phyloP scores from a whole-genome alignment of 768 basidiomycete genomes.

The Podaxis sp. region DNA sequence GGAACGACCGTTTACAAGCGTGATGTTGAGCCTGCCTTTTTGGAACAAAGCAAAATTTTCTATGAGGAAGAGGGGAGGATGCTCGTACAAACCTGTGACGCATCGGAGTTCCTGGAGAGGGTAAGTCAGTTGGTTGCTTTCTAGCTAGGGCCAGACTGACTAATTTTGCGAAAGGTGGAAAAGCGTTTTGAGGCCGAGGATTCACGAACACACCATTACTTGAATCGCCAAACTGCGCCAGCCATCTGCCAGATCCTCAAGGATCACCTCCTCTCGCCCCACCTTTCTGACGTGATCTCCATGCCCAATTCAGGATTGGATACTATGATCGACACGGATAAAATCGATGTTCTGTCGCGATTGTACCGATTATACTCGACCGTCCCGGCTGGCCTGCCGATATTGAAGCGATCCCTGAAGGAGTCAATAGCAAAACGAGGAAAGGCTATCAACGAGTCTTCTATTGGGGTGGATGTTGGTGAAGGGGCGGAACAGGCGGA shows the following conservation, averaged over 20 bases:
- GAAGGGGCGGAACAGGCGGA: conserved; percentile 28
- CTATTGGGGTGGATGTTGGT: conserved; percentile 35
- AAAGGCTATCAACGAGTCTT: conserved; percentile 69
- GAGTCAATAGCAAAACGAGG: conserved; percentile 72
- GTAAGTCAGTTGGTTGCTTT: conserved; percentile 39
- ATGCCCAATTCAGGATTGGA: conserved; percentile 86
- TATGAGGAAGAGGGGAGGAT: conserved; percentile 72
- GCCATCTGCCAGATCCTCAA: conserved; percentile 76
- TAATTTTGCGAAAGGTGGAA: conserved; percentile 56
- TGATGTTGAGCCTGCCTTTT: conserved; percentile 78
- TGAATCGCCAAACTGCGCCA: conserved; percentile 66
- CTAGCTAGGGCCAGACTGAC: not conserved
- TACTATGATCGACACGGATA: conserved; percentile 80
- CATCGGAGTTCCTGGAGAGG: conserved; percentile 73
- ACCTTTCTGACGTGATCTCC: conserved; percentile 68
- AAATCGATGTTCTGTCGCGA: conserved; percentile 69
- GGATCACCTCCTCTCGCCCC: conserved; percentile 69
- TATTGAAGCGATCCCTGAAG: conserved; percentile 63
- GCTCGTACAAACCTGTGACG: conserved; percentile 71
- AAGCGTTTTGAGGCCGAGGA: conserved; percentile 78
- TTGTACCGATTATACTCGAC: conserved; percentile 72
- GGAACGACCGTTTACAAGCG: conserved; percentile 69
- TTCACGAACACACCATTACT: conserved; percentile 79
- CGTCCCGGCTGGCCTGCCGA: conserved; percentile 63
- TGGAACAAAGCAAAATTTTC: conserved; percentile 73